Evolutionary conservation across 106 monocot genomes (phyloP).

Genomic region (Phalaenopsis aphrodite): DNA sequence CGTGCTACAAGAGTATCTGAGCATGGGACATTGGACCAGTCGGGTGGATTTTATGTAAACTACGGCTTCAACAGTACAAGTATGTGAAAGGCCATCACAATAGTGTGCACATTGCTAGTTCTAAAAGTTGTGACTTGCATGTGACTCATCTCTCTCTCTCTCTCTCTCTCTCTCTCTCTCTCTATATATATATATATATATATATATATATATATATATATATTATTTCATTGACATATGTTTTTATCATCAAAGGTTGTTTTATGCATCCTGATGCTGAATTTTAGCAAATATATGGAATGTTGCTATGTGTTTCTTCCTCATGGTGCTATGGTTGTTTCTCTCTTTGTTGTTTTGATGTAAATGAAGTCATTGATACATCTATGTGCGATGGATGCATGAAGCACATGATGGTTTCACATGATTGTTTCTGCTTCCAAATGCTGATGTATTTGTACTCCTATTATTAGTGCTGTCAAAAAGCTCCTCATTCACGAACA

Average conservation of each 20-base stretch:
- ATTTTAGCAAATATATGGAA: not conserved
- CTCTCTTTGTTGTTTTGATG: not conserved
- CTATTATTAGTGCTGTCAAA: no score
- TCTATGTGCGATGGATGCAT: not conserved
- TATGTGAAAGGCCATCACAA: conserved; percentile 10
- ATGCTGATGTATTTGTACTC: not conserved
- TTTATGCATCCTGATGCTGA: not conserved
- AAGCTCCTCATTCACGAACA: no score
- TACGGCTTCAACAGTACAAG: conserved; percentile 21
- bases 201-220: no score
- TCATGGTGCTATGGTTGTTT: not conserved
- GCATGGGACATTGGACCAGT: conserved; percentile 32
- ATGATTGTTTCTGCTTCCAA: not conserved
- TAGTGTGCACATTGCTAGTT: not conserved
- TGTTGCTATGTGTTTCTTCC: not conserved
- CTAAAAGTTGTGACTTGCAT: not conserved
- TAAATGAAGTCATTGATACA: not conserved
- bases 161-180: no score
- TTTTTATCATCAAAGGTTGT: not conserved
- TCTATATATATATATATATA: not conserved
- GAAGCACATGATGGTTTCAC: not conserved
- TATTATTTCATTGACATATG: not conserved
- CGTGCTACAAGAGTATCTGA: conserved; percentile 30
- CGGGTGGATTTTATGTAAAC: conserved; percentile 31
- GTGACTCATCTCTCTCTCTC: not conserved